Conservation (phyloP, 2,329 filamentous ascomycete genomes). For the Cyphellophora attinorum region DNA sequence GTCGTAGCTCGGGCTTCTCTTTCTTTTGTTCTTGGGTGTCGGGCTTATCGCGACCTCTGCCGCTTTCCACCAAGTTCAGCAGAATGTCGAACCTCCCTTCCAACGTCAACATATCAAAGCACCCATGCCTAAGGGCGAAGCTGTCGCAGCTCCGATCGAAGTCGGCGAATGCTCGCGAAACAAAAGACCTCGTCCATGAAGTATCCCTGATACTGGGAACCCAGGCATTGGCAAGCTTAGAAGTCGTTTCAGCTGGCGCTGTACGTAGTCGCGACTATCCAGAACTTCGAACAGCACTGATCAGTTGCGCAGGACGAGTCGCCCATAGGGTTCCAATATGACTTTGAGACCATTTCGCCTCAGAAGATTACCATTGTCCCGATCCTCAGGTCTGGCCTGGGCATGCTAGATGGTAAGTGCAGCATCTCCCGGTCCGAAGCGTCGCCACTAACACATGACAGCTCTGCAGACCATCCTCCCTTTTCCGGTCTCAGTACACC, state of each 20-base stretch:
- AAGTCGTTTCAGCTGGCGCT: constrained; percentile 48
- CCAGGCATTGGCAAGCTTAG: constrained; percentile 63
- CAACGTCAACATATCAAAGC: constrained; percentile 66
- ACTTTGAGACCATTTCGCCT: constrained; percentile 54
- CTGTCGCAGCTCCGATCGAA: constrained; percentile 78
- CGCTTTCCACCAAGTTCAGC: too few species aligned
- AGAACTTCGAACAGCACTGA: constrained; percentile 7
- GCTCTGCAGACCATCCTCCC: constrained; percentile 78
- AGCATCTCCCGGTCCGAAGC: background rate
- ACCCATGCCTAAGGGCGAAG: constrained; percentile 82
- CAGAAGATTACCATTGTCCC: constrained; percentile 70
- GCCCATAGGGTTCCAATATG: constrained; percentile 68
- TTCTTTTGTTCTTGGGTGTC: too few species aligned
- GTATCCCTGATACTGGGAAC: constrained; percentile 73
- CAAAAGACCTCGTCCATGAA: constrained; percentile 74
- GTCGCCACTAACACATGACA: constrained; percentile 23
- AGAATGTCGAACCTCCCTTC: constrained; percentile 34
- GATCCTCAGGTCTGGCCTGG: constrained; percentile 83
- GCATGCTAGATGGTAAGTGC: constrained; percentile 70
- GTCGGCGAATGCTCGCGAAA: constrained; percentile 60
- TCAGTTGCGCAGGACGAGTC: constrained; percentile 55
- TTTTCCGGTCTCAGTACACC: constrained; percentile 69
- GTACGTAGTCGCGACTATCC: constrained; percentile 34
- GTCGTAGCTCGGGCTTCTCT: too few species aligned
- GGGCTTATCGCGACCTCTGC: too few species aligned